Base-by-base conservation (phyloP, 805 yeast genomes). In the Teunomyces panamensis region DNA sequence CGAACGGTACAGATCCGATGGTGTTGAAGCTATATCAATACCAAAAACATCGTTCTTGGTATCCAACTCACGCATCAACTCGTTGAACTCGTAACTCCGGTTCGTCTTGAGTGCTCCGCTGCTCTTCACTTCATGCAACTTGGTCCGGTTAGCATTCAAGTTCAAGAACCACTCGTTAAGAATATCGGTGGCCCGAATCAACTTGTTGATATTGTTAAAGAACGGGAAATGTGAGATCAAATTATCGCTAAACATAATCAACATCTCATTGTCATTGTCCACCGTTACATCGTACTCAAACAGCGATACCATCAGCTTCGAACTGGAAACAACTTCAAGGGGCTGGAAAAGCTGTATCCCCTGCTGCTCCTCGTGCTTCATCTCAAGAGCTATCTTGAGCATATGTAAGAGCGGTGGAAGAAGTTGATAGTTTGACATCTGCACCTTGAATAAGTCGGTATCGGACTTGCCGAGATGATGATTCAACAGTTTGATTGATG, bases 381-480 rank as follows among this genome's bases (percentile, higher is more conserved):
- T 32, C 9, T 49, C 49, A 13, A 53, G 36, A 4, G 46, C 48
- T n/a, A 65, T 50, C 47, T 63, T 66, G 20, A 68, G 47, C 8
- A 67, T 46, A 36, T 67, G 71, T 17, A 68, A 52, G 13, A 68
- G 52, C 27, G 64, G 68, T n/a, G 65, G 68, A 14, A 64, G 52
- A 14, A 66, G 44, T 44, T 67, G 69, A 52, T 60, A 64, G 45
- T 67, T 68, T 26, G 68, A 60, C 49, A 56, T 44, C 26, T 53
- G 55, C 13, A 67, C 51, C 43, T 63, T 60, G 47, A 53, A 49
- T 35, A 61, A 47, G 42, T 58, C 55, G 14, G 35, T 33, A 33
- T 53, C 55, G 7, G 53, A 45, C 5, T 30, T 39, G 9, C 36
- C 29, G 43, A 53, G 48, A 27, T 30, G 44, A 9, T 45, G 35